phyloP scores from a whole-genome alignment of 202 grass and related monocot genomes.

The Zizania palustris region DNA sequence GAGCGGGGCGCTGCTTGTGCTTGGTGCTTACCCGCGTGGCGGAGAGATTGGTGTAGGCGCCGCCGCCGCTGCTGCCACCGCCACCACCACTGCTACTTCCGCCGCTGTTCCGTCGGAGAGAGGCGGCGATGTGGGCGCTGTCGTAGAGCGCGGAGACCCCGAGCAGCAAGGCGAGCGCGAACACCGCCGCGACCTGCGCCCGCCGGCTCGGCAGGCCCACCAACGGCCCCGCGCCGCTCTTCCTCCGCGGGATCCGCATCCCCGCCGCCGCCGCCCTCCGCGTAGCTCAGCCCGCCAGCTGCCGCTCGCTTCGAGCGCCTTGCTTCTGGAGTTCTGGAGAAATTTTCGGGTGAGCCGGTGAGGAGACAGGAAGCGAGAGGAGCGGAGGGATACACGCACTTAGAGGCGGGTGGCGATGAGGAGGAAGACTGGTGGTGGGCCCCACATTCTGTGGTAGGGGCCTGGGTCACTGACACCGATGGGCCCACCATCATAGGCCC shows the following conservation, averaged over 20 bases:
- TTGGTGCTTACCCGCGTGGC: conserved; percentile 28
- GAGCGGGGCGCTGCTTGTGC: not conserved
- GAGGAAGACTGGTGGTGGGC: not conserved
- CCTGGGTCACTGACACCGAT: not conserved
- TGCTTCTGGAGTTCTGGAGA: not conserved
- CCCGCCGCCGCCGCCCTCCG: not conserved
- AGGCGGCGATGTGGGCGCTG: conserved; percentile 65
- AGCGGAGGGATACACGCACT: conserved; percentile 9
- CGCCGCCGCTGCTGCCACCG: not conserved
- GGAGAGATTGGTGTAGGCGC: conserved; percentile 43
- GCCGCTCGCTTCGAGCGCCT: not conserved
- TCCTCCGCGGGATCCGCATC: conserved; percentile 47
- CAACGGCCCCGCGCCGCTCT: conserved; percentile 29
- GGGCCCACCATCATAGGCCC: not conserved
- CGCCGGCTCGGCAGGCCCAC: conserved; percentile 45
- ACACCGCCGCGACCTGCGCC: conserved; percentile 56
- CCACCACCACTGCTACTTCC: not conserved
- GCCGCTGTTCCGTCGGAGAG: conserved; percentile 50
- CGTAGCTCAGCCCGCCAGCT: not conserved
- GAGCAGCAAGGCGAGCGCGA: conserved; percentile 59
- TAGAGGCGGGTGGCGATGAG: not conserved
- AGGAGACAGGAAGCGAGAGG: not conserved
- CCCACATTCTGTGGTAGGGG: not conserved
- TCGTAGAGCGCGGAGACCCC: conserved; percentile 71
- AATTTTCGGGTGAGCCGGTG: not conserved